A percentile compares a stretch with the other conserved stretches of the same genome.
Conservation (phyloP, 805 yeast species). For the Candida argentea region DNA sequence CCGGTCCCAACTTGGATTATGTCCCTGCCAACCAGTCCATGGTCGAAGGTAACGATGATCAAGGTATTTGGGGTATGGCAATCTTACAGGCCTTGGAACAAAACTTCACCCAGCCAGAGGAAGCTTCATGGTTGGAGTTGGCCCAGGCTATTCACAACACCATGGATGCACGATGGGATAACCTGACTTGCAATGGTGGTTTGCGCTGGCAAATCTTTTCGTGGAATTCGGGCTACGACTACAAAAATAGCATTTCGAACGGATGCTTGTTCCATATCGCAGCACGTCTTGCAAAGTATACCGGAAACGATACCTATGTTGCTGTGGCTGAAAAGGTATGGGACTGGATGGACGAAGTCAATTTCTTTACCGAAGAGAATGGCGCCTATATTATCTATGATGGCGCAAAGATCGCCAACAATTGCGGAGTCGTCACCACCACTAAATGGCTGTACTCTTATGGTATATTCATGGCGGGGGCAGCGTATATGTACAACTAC, state of each 20-base stretch:
- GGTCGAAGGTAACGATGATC: constrained; percentile 43
- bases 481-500: constrained; percentile 57
- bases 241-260: constrained; percentile 85
- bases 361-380: constrained; percentile 7
- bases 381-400: constrained; percentile 34
- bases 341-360: constrained; percentile 60
- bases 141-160: constrained; percentile 88
- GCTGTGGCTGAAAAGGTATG: constrained; percentile 69
- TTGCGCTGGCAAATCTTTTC: constrained; percentile 92
- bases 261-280: constrained; percentile 83
- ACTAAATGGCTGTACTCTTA: constrained; percentile 63
- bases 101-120: constrained; percentile 38
- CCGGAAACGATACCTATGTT: constrained; percentile 61
- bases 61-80: constrained; percentile 43
- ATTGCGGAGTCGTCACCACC: constrained; percentile 40
- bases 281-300: constrained; percentile 78
- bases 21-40: constrained; percentile 37
- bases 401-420: constrained; percentile 43
- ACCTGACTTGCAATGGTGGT: constrained; percentile 69
- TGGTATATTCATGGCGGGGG: constrained; percentile 57
- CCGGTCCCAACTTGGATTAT: constrained; percentile 30
- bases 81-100: constrained; percentile 38
- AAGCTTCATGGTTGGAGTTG: constrained; percentile 71
- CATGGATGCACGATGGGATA: constrained; percentile 87
- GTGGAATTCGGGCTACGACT: constrained; percentile 91